These are phyloP conservation scores for Lepidium sativum DNA, from an alignment of 345 rosid genomes.

Conservation along the genomic window DNA sequence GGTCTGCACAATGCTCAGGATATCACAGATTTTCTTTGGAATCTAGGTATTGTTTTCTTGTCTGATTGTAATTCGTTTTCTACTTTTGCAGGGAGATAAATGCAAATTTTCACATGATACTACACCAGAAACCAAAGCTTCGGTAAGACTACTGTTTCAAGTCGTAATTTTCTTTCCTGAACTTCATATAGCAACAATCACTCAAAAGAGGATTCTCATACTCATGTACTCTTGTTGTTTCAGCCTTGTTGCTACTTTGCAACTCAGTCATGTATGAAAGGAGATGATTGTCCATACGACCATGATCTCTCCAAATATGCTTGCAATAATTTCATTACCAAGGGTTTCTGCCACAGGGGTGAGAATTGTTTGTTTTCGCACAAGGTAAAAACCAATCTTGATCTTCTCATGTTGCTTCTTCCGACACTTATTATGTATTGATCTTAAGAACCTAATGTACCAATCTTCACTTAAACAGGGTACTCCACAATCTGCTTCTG, in stretches of 20 bases:
- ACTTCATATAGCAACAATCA: neutral
- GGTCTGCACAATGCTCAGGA: conserved; percentile 33
- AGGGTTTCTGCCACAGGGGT: conserved; percentile 70
- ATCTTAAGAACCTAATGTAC: conserved; percentile 1
- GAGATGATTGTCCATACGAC: conserved; percentile 83
- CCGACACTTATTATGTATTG: neutral
- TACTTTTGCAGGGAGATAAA: conserved; percentile 52
- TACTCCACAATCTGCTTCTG: conserved; percentile 18
- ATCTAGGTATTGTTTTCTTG: neutral
- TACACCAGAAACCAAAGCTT: conserved; percentile 65
- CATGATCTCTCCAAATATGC: conserved; percentile 84
- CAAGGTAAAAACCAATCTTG: conserved; percentile 40
- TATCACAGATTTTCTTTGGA: neutral
- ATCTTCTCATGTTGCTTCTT: neutral
- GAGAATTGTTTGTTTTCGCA: conserved; percentile 76
- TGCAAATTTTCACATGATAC: conserved; percentile 90
- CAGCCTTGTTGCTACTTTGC: conserved; percentile 93
- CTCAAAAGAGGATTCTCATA: neutral
- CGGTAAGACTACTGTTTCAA: conserved; percentile 14
- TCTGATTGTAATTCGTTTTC: conserved; percentile 1
- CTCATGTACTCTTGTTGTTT: conserved; percentile 22
- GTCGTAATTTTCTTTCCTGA: neutral
- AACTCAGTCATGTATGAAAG: conserved; percentile 79
- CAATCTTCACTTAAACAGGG: conserved; percentile 7
- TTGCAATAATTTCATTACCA: conserved; percentile 43